phyloP scores from a whole-genome alignment of 768 basidiomycete species.

The Lenzites betulinus region DNA sequence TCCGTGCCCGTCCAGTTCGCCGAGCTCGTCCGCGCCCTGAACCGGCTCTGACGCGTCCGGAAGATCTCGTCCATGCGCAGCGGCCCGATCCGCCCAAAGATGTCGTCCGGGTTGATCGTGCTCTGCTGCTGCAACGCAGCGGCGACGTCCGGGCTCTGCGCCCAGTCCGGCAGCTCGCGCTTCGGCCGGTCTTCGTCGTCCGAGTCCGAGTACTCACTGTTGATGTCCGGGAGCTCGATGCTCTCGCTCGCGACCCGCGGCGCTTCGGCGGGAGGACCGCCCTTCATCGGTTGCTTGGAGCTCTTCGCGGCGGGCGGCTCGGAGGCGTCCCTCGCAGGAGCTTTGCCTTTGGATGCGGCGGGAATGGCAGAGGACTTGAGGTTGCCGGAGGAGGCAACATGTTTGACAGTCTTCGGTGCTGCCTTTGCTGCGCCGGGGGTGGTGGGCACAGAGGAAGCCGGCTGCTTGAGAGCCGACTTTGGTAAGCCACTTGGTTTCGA shows the following conservation, averaged over 20 bases:
- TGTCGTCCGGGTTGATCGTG: slow-evolving; percentile 85
- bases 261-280: slow-evolving; percentile 39
- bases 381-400: slow-evolving; percentile 31
- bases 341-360: slow-evolving; percentile 50
- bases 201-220: slow-evolving; percentile 96
- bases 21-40: slow-evolving; percentile 88
- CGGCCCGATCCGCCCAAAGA: slow-evolving; percentile 88
- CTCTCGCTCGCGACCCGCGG: slow-evolving; percentile 60
- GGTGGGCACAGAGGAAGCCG: slow-evolving; percentile 3
- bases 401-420: slow-evolving; percentile 22
- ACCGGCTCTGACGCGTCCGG: slow-evolving; percentile 72
- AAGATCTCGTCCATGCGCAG: slow-evolving; percentile 95
- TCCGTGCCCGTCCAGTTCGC: slow-evolving; percentile 98
- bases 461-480: slow-evolving; percentile 18
- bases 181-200: slow-evolving; percentile 74
- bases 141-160: slow-evolving; percentile 84
- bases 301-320: slow-evolving; percentile 44
- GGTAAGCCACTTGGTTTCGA: slow-evolving; percentile 12
- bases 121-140: slow-evolving; percentile 81
- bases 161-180: slow-evolving; percentile 84
- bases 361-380: slow-evolving; percentile 36
- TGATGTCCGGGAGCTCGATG: slow-evolving; percentile 93
- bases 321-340: slow-evolving; percentile 49
- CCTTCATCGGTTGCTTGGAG: slow-evolving; percentile 50
- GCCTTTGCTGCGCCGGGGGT: slow-evolving; percentile 12